These are phyloP conservation scores for Mrakia hoshinonis DNA, from an alignment of 768 basidiomycete genomes.

Conservation along the genomic window DNA sequence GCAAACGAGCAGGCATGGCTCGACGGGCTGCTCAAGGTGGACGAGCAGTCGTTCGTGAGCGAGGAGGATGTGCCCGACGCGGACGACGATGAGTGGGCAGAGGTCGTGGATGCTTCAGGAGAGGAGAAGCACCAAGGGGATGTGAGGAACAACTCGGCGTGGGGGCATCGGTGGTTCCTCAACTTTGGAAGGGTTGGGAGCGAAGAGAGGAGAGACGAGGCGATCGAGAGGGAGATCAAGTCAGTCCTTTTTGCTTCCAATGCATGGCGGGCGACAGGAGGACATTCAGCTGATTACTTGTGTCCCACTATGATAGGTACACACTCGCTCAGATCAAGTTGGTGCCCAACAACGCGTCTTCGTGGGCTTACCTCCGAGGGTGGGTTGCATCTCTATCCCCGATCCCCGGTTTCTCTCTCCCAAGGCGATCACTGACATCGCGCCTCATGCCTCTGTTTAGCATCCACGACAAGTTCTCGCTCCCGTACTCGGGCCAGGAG, in stretches of 20 bases:
- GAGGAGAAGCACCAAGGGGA: slow-evolving; percentile 60
- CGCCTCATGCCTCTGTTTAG: background rate
- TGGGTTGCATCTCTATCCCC: slow-evolving; percentile 23
- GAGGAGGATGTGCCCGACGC: background rate
- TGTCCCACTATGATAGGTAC: slow-evolving; percentile 48
- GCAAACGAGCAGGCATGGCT: slow-evolving; percentile 37
- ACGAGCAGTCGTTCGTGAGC: background rate
- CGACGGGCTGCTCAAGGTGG: slow-evolving; percentile 34
- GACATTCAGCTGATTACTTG: background rate
- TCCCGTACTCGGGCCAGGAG: background rate
- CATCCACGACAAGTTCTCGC: slow-evolving; percentile 10
- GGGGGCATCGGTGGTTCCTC: slow-evolving; percentile 85
- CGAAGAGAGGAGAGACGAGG: slow-evolving; percentile 43
- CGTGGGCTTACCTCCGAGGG: slow-evolving; percentile 93
- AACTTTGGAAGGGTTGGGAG: slow-evolving; percentile 56
- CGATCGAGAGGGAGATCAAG: slow-evolving; percentile 64
- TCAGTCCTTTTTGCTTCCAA: slow-evolving; percentile 51
- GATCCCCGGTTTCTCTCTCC: background rate
- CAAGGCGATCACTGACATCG: background rate
- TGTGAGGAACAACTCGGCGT: slow-evolving; percentile 90
- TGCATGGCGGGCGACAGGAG: too few species aligned
- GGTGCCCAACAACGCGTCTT: slow-evolving; percentile 85
- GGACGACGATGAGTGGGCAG: slow-evolving; percentile 47
- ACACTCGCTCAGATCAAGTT: slow-evolving; percentile 72
- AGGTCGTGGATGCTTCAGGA: slow-evolving; percentile 60